Evolutionary conservation across 1,284 basidiomycete species (phyloP).

Genomic region (Afroboletus lepidellus): DNA sequence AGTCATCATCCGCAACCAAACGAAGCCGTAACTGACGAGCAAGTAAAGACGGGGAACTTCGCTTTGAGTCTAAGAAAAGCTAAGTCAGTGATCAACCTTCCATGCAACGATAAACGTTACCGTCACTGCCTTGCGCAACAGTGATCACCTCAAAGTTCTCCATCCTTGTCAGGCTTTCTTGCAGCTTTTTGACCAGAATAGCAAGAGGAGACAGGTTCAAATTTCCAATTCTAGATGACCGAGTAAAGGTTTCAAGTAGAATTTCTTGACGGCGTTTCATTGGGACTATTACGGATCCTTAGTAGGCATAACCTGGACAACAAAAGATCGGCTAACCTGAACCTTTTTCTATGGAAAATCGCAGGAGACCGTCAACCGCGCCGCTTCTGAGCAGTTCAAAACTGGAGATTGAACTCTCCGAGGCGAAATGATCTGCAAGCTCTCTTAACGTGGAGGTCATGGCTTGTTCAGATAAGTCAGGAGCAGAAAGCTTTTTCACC

Average conservation of each 20-base stretch:
- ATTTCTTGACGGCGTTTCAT: constrained; percentile 64
- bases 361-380: constrained; percentile 83
- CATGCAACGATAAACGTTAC: constrained; percentile 36
- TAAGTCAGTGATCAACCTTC: constrained; percentile 5
- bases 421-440: constrained; percentile 78
- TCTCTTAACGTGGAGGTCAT: constrained; percentile 65
- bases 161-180: constrained; percentile 90
- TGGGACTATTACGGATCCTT: constrained; percentile 44
- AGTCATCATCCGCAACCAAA: constrained; percentile 82
- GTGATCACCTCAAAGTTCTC: constrained; percentile 94
- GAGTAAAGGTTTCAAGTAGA: constrained; percentile 72
- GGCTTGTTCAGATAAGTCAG: constrained; percentile 61
- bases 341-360: constrained; percentile 72
- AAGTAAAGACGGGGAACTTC: constrained; percentile 81
- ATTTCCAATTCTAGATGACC: constrained; percentile 44
- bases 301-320: constrained; percentile 11
- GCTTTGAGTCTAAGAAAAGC: constrained; percentile 65
- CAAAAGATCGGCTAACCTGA: constrained; percentile 18
- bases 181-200: constrained; percentile 89
- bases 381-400: constrained; percentile 96
- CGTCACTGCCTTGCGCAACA: constrained; percentile 74
- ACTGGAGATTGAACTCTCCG: constrained; percentile 85
- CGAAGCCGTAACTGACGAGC: constrained; percentile 88
- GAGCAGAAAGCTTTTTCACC: constrained; percentile 59
- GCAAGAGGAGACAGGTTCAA: constrained; percentile 63